Percentiles rank a stretch among this genome's conserved stretches.
Conservation (phyloP, 2,329 filamentous ascomycete species). For the Pseudogymnoascus sp. region DNA sequence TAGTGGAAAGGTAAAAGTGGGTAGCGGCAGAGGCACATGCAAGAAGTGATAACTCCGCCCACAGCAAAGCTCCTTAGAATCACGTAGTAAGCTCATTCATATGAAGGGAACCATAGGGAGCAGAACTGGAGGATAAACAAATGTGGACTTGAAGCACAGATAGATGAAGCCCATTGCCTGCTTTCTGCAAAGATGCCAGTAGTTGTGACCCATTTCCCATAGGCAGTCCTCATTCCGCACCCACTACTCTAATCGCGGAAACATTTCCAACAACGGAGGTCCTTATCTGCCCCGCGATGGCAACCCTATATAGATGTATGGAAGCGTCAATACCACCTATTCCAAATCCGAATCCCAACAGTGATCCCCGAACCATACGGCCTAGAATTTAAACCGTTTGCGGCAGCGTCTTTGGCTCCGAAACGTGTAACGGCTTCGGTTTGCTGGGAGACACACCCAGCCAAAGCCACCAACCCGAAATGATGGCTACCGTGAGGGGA, state of each 20-base stretch:
- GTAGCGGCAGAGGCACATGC: not conserved
- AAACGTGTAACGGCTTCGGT: not conserved
- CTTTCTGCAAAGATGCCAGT: too few relatives aligned
- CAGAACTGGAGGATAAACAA: too few relatives aligned
- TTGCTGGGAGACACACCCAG: not conserved
- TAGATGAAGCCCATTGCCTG: too few relatives aligned
- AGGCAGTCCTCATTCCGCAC: too few relatives aligned
- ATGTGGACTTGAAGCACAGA: too few relatives aligned
- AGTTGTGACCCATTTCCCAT: too few relatives aligned
- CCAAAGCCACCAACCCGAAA: not conserved
- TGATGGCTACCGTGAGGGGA: not conserved
- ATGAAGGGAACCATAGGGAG: not conserved
- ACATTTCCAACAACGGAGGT: too few relatives aligned
- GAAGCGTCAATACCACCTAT: not conserved
- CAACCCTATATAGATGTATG: not conserved
- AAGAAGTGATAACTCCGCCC: not conserved
- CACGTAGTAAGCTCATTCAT: not conserved
- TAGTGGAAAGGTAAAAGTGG: too few relatives aligned
- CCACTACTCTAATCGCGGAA: too few relatives aligned
- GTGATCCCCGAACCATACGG: not conserved
- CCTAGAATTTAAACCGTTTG: not conserved
- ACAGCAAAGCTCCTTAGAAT: not conserved
- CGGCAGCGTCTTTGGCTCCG: not conserved
- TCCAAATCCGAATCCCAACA: too few relatives aligned
- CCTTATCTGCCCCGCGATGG: too few relatives aligned